Percentiles rank a stretch among this genome's conserved stretches.
phyloP scores from a whole-genome alignment of 2,329 filamentous ascomycete species.

The Ilyonectria robusta region DNA sequence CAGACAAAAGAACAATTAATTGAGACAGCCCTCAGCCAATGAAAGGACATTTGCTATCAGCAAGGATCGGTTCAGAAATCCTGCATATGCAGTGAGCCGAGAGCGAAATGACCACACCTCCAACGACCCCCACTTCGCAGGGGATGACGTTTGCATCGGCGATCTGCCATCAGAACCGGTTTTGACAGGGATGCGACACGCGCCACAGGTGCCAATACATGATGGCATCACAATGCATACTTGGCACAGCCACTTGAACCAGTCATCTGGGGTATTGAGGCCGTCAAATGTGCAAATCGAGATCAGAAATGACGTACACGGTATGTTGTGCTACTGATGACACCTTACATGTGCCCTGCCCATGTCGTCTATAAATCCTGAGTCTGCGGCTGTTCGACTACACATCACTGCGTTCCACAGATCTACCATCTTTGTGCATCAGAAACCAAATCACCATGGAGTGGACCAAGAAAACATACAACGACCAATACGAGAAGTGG shows the following conservation, averaged over 20 bases:
- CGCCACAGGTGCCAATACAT: constrained; percentile 35
- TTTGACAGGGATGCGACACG: constrained; percentile 36
- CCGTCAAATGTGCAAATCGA: constrained; percentile 30
- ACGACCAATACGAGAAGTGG: constrained; percentile 81
- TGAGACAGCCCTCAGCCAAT: too few relatives aligned
- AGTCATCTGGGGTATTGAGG: constrained; percentile 30
- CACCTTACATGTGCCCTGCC: background rate
- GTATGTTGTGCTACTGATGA: background rate
- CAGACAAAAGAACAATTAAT: too few relatives aligned
- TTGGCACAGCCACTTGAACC: constrained; percentile 35
- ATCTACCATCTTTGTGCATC: background rate
- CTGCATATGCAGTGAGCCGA: too few relatives aligned
- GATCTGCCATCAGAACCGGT: constrained; percentile 39
- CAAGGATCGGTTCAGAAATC: background rate
- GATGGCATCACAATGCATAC: constrained; percentile 42
- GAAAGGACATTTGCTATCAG: too few relatives aligned
- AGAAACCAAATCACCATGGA: constrained; percentile 57
- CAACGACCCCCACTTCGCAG: constrained; percentile 7
- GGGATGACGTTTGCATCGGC: constrained; percentile 42
- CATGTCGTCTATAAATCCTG: background rate
- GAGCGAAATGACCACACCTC: too few relatives aligned
- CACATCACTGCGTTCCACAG: background rate
- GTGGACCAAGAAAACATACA: constrained; percentile 75
- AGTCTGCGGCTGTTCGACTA: background rate
- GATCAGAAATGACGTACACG: constrained; percentile 42